phyloP scores from a whole-genome alignment of 1,284 basidiomycete genomes.

The Pseudozyma sp. region DNA sequence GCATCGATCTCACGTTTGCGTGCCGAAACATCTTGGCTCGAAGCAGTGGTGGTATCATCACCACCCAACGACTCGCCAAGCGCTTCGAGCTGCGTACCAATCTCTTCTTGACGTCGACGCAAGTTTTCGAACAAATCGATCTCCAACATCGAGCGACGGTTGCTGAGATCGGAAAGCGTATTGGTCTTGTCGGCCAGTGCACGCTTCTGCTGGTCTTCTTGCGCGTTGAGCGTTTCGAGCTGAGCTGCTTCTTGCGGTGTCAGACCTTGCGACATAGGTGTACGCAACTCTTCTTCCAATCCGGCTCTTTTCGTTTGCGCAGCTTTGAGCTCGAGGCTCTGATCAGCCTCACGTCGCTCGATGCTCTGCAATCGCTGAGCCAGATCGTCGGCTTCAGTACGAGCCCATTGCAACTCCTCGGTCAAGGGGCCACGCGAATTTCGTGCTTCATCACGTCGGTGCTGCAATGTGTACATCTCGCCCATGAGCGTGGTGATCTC shows the following conservation, averaged over 20 bases:
- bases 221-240: slow-evolving; percentile 79
- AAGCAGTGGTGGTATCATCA: slow-evolving; percentile 79
- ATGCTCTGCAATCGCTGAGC: slow-evolving; percentile 76
- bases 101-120: slow-evolving; percentile 80
- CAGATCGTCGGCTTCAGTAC: slow-evolving; percentile 79
- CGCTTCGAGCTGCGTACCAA: slow-evolving; percentile 81
- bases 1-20: slow-evolving; percentile 57
- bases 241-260: slow-evolving; percentile 78
- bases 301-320: slow-evolving; percentile 75
- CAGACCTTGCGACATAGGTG: slow-evolving; percentile 81
- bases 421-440: slow-evolving; percentile 78
- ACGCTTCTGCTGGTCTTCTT: slow-evolving; percentile 81
- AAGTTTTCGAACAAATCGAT: slow-evolving; percentile 94
- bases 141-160: slow-evolving; percentile 83
- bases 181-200: slow-evolving; percentile 78
- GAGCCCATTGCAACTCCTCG: slow-evolving; percentile 76
- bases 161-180: slow-evolving; percentile 81
- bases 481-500: slow-evolving; percentile 84
- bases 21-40: slow-evolving; percentile 79
- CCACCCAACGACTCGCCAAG: slow-evolving; percentile 75
- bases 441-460: slow-evolving; percentile 79
- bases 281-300: slow-evolving; percentile 79
- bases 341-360: slow-evolving; percentile 78
- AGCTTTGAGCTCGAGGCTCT: slow-evolving; percentile 78
- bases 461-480: slow-evolving; percentile 78